Conservation (phyloP, 768 basidiomycete genomes). For the Tubosaeta sp. region DNA sequence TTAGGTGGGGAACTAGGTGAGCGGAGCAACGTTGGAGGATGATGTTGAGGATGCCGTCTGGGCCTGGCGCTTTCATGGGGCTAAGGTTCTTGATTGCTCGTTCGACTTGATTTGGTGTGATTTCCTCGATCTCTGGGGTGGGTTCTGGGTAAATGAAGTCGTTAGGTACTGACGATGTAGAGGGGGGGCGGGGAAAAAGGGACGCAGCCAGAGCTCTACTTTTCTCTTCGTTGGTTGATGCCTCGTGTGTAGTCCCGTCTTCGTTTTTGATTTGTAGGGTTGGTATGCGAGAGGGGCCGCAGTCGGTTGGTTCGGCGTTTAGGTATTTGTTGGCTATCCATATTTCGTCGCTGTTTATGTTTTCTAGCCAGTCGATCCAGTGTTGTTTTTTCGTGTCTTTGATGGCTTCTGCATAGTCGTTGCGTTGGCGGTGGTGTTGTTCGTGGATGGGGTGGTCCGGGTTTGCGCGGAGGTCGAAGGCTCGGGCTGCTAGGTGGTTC, state of each 20-base stretch:
- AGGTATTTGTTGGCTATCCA: constrained; percentile 10
- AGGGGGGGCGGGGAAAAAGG: not conserved
- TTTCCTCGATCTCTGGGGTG: not conserved
- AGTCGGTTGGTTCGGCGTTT: not conserved
- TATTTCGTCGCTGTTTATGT: not conserved
- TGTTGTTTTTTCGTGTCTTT: constrained; percentile 3
- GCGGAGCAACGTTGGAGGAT: constrained; percentile 16
- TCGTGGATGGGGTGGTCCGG: no score
- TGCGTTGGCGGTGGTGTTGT: not conserved
- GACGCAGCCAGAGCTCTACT: no score
- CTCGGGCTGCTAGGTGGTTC: no score
- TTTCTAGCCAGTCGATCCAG: constrained; percentile 11
- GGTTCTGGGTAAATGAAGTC: not conserved
- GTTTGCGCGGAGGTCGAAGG: no score
- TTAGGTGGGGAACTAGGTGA: constrained; percentile 5
- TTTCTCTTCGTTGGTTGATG: no score
- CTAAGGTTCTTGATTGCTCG: not conserved
- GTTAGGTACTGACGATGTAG: not conserved
- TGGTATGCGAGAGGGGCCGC: not conserved
- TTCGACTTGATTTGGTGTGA: not conserved
- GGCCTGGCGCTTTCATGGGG: constrained; percentile 8
- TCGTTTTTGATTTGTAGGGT: constrained; percentile 18
- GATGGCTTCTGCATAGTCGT: not conserved
- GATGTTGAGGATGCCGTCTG: constrained; percentile 27
- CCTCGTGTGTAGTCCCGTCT: constrained; percentile 7